A percentile compares a stretch with the other conserved stretches of the same genome.
phyloP scores from a whole-genome alignment of 768 basidiomycete genomes.

The Cystofilobasidium ferigula region DNA sequence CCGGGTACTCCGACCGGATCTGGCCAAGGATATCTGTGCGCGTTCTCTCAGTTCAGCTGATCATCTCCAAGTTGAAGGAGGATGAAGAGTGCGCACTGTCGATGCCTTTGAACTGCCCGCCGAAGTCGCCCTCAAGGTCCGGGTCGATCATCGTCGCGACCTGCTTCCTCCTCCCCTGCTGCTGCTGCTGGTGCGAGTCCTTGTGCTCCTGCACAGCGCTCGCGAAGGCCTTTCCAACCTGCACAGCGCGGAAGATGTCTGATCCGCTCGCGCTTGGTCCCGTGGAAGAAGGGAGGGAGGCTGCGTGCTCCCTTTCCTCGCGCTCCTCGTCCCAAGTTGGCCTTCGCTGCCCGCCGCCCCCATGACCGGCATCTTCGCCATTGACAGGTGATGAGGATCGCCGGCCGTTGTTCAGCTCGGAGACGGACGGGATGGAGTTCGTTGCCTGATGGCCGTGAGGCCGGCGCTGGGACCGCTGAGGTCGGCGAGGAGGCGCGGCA shows the following conservation, averaged over 20 bases:
- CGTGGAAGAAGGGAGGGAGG: not conserved
- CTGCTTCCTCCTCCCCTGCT: not conserved
- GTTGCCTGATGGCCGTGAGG: too few species aligned
- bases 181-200: not conserved
- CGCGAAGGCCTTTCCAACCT: conserved; percentile 8
- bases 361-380: too few species aligned
- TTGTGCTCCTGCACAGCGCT: not conserved
- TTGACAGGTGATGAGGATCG: too few species aligned
- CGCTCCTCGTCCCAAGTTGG: not conserved
- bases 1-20: conserved; percentile 82
- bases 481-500: conserved; percentile 11
- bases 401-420: too few species aligned
- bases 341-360: too few species aligned
- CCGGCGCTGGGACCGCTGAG: conserved; percentile 11
- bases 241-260: conserved; percentile 7
- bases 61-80: not conserved
- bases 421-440: too few species aligned
- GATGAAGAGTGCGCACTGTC: not conserved
- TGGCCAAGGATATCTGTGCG: conserved; percentile 66
- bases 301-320: conserved; percentile 4
- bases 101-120: conserved; percentile 8
- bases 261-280: not conserved
- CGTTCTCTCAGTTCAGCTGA: not conserved
- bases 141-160: not conserved
- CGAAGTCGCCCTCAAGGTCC: conserved; percentile 4